These are phyloP conservation scores for Erythrophleum fordii DNA, from an alignment of 306 rosid genomes.

Conservation along the genomic window DNA sequence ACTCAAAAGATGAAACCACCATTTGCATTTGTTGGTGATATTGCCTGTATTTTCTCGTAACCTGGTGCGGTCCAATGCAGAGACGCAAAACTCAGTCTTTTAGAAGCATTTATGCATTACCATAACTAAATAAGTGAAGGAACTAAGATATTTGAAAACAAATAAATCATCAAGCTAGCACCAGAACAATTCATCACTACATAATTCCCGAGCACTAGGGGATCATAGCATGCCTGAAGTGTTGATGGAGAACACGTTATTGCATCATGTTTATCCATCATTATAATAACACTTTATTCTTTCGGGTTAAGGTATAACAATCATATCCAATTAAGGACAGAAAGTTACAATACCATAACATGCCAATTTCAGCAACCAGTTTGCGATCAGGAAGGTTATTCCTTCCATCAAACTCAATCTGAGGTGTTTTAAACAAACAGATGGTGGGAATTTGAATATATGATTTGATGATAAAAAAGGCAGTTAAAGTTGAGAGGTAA, in stretches of 20 bases:
- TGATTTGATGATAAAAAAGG: slow-evolving; percentile 19
- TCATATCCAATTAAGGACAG: not conserved
- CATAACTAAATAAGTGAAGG: not conserved
- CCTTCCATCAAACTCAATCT: slow-evolving; percentile 13
- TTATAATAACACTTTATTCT: not conserved
- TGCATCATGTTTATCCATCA: not conserved
- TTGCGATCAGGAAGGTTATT: not conserved
- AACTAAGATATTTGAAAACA: not conserved
- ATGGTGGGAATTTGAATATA: slow-evolving; percentile 6
- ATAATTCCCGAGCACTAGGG: not conserved
- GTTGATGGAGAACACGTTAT: not conserved
- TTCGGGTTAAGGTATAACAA: not conserved
- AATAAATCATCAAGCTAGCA: not conserved
- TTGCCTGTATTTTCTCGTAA: slow-evolving; percentile 75
- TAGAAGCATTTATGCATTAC: too few relatives aligned
- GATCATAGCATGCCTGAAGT: not conserved
- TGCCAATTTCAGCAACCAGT: not conserved
- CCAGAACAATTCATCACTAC: not conserved
- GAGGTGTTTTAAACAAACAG: not conserved
- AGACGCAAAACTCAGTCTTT: slow-evolving; percentile 7
- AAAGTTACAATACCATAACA: not conserved
- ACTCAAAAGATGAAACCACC: slow-evolving; percentile 87
- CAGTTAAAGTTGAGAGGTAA: slow-evolving; percentile 33
- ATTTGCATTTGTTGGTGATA: slow-evolving; percentile 94
- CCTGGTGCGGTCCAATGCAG: slow-evolving; percentile 48